Percentiles rank a stretch among this genome's conserved stretches.
Conservation (phyloP, 306 rosid species). For the Corylus avellana region DNA sequence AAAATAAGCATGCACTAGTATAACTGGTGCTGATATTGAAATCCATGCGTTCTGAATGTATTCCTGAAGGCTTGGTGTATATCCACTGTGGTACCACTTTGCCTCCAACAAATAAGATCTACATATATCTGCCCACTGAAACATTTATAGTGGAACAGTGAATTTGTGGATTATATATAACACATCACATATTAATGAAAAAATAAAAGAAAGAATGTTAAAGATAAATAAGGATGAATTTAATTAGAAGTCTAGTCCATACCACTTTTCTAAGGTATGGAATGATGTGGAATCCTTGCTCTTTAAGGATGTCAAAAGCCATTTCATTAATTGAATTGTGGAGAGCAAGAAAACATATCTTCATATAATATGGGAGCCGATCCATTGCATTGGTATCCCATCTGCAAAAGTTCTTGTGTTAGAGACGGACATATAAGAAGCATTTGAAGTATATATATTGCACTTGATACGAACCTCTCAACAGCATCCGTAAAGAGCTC, state of each 20-base stretch:
- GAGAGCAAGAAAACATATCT: not conserved
- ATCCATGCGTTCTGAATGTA: too few relatives aligned
- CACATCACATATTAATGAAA: too few relatives aligned
- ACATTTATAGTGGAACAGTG: too few relatives aligned
- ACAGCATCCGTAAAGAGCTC: conserved; percentile 23
- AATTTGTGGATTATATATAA: too few relatives aligned
- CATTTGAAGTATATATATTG: not conserved
- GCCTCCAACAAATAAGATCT: too few relatives aligned
- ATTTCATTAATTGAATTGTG: not conserved
- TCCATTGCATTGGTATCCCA: not conserved
- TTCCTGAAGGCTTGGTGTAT: too few relatives aligned
- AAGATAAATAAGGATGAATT: not conserved
- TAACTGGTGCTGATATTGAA: too few relatives aligned
- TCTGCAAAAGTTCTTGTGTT: not conserved
- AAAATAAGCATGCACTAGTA: not conserved
- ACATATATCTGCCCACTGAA: too few relatives aligned
- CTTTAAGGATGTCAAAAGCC: not conserved
- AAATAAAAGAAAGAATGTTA: not conserved
- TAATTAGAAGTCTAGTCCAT: not conserved
- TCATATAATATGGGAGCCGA: not conserved
- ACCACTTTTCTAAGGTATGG: not conserved
- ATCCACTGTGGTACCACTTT: too few relatives aligned
- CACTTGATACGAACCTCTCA: conserved; percentile 12
- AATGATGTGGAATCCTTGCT: not conserved
- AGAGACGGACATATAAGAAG: not conserved